phyloP scores from a whole-genome alignment of 2,329 filamentous ascomycete genomes.

The Paraconiothyrium sp. region DNA sequence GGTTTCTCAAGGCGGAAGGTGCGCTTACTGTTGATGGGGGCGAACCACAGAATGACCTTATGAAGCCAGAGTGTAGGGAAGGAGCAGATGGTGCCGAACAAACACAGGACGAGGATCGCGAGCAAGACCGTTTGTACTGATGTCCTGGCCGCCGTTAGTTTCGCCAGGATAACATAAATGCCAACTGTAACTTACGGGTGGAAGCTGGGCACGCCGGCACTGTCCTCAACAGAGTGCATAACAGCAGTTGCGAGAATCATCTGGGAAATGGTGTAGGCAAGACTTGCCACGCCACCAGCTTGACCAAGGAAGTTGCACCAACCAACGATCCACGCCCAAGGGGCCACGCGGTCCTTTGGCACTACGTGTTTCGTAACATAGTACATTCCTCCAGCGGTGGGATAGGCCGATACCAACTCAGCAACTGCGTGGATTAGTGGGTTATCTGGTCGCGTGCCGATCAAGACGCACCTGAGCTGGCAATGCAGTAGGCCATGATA shows the following conservation, averaged over 20 bases:
- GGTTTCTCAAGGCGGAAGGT: background rate
- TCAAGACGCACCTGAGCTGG: conserved; percentile 60
- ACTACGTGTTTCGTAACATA: conserved; percentile 74
- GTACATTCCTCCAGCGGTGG: conserved; percentile 74
- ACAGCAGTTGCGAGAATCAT: conserved; percentile 70
- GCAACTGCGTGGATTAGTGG: conserved; percentile 58
- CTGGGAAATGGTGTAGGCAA: conserved; percentile 70
- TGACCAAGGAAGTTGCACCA: conserved; percentile 74
- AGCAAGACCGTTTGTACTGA: conserved; percentile 68
- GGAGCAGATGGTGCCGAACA: conserved; percentile 69
- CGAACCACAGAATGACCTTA: conserved; percentile 70
- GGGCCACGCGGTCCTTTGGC: conserved; percentile 66
- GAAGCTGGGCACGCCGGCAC: conserved; percentile 62
- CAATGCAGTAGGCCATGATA: conserved; percentile 71
- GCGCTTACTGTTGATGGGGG: conserved; percentile 67
- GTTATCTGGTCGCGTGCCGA: background rate
- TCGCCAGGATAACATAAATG: no score
- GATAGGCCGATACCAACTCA: conserved; percentile 72
- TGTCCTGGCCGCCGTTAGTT: conserved; percentile 53
- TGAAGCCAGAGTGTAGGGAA: conserved; percentile 69
- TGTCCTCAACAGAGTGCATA: conserved; percentile 65
- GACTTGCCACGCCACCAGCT: conserved; percentile 69
- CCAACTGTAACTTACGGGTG: conserved; percentile 59
- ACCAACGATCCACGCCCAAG: conserved; percentile 73
- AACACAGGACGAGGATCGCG: conserved; percentile 63